Evolutionary conservation across 2,329 filamentous ascomycete genomes (phyloP), one percentile per base, ranked within the genome.

Genomic region (Clarireedia sp.): DNA sequence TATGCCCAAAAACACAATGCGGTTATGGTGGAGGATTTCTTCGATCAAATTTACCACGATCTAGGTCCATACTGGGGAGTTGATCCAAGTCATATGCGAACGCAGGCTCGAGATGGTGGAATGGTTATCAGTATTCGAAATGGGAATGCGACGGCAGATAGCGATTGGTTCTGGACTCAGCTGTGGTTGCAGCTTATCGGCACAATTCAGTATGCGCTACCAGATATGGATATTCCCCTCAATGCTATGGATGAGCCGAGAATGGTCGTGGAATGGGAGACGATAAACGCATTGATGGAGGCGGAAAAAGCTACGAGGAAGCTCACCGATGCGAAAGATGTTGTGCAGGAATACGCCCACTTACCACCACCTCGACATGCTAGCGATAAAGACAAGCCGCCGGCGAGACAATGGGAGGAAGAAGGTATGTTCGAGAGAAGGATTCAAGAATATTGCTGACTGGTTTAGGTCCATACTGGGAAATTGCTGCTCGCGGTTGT

Each of bases 171-270:
- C 52, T 70, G 74, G 61, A 71, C 71, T 1, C 67, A 73, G 33
- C 73, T 72, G 2, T 70, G 75, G 63, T 61, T 65, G 44, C 65
- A 68, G 45, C 58, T 71, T 60, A 65, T 68, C 2, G 37, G 63
- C 48, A 70, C 43, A 61, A 78, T 82, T 43, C 75, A 78, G 44
- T 66, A 74, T 14, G 69, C 76, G 47, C 66, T 86, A 19, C 83
- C 83, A 2, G 82, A 86, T 61, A 78, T 86, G 65, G 82, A 86
- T 64, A 82, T 86, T 71, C 76, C 81, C 10, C 77, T 85, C 69
- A 86, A 86, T 66, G 75, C 77, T 49, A 77, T 83, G 73, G 82
- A 86, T 65, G 81, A 86, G 66, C 76, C 82, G 12, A 73, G 83
- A n/a, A 69, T 86, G 17, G 69, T 85, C 29, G 78, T 81, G 0